Evolutionary conservation across 345 rosid species (phyloP), one percentile per base, ranked within the genome.

Genomic region (Pelargonium nanum): DNA sequence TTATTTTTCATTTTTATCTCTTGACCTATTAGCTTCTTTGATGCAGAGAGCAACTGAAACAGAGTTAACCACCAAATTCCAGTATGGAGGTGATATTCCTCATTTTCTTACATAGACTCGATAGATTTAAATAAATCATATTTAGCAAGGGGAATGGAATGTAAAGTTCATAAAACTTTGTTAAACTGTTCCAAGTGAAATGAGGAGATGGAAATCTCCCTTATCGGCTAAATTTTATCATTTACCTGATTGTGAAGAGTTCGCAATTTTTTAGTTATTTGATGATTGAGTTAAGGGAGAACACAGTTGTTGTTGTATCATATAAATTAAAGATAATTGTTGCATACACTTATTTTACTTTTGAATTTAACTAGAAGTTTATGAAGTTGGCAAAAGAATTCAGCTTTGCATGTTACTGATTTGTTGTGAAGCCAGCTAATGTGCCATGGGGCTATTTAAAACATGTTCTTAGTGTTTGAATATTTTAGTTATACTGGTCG

Each of bases 41-140:
- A 51, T 66, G 62, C 75, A 84, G 89, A 81, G 85, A 70, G 80
- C 83, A 51, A 76, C 89, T 21, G 89, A 84, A 67, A 68, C 75
- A 48, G 85, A 77, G 68, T 58, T 84, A 55, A 70, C 58, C 21
- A 68, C 64, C 32, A 74, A 70, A 67, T 77, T 74, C 24, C 72
- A 80, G 45, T 26, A 72, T 56, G 71, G 77, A 72, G 86, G 89
- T 84, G 26, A 68, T 20, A 21, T 57, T 53, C 53, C 62, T 12
- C 26, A n/a, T 6, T 61, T 7, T 66, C 45, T 40, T 50, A 34
- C 44, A n/a, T 2, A 24, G 6, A 26, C n/a, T 26, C 19, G 10
- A 1, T 5, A 51, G 24, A 26, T 44, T 17, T 30, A 4, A 17
- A 32, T 32, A 6, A 8, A 30, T 16, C 56, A 44, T 28, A 0